Evolutionary conservation across 2,329 filamentous ascomycete genomes (phyloP).

Genomic region (Talaromyces albobiverticillius): DNA sequence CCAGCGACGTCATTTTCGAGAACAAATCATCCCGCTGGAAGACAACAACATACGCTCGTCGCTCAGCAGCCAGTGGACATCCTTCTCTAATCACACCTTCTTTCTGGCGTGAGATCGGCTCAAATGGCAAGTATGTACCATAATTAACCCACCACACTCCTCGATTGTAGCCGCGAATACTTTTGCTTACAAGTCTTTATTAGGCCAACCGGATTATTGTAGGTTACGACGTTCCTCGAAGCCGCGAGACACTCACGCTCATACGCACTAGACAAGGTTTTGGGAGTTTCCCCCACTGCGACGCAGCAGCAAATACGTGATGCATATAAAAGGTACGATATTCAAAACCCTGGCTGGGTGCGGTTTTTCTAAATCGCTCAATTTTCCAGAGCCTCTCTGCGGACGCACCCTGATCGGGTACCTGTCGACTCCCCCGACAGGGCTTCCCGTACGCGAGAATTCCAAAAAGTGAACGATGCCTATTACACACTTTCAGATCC

Average conservation of each 20-base stretch:
- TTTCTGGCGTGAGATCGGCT: background rate
- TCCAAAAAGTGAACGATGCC: conserved; percentile 89
- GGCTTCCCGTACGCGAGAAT: conserved; percentile 74
- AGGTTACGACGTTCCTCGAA: conserved; percentile 18
- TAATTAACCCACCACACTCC: background rate
- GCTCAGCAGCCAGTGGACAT: background rate
- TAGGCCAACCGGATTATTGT: conserved; percentile 42
- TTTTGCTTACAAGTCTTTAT: background rate
- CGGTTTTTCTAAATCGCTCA: conserved; percentile 12
- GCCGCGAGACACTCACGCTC: conserved; percentile 3
- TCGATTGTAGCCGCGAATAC: background rate
- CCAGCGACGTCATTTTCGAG: conserved; percentile 8
- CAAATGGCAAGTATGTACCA: conserved; percentile 11
- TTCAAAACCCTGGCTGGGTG: background rate
- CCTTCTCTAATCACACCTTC: background rate
- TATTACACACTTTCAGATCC: conserved; percentile 88
- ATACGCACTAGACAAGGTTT: conserved; percentile 60
- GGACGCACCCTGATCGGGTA: conserved; percentile 91
- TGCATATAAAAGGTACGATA: conserved; percentile 82
- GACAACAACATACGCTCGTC: background rate
- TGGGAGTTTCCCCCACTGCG: conserved; percentile 71
- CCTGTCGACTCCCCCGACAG: conserved; percentile 80
- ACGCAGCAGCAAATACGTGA: conserved; percentile 81
- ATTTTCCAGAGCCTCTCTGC: conserved; percentile 69
- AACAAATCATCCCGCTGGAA: background rate